Base-by-base conservation (phyloP, 495 filamentous ascomycete genomes). In the Penicillium verhagenii region DNA sequence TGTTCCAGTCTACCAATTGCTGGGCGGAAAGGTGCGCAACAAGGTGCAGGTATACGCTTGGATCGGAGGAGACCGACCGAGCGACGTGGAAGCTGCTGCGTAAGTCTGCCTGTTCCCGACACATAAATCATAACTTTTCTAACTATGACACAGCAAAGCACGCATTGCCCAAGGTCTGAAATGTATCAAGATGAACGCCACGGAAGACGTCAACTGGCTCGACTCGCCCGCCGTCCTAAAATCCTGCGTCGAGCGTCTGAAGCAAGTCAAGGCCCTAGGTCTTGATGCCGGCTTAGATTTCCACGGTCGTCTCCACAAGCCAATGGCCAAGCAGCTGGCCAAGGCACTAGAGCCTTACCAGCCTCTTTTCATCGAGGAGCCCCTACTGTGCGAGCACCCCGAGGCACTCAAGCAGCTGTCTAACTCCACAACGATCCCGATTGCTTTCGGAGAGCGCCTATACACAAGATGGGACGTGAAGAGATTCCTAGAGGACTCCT, bases 131-230 rank as follows among this genome's bases (percentile, higher is more conserved):
- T 37, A 24, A 6, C 8, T 5, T 14, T 40, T 6, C 33, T 44
- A 33, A 28, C 8, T 19, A 6, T 6, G n/a, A 38, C 20, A 6
- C 7, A 70, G 81, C 6, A 81, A 84, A 60, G 78, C 74, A 18
- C 84, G 89, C 21, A 82, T 83, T 56, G 79, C 74, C 8, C 89
- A 93, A 69, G 89, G 89, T 6, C 87, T 91, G 65, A 84, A 75
- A 29, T 79, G 82, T 6, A 77, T 92, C 51, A 93, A 93, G 64
- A 93, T 93, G 89, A 93, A 93, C 62, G 89, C 83, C 3, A 91
- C 89, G 2, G 88, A 85, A 63, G 89, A 90, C 57, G 68, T 91
- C 24, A 87, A 87, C 56, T 93, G 89, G 89, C 77, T 93, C 7
- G 89, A 92, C 66, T 87, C 86, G 3, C 89, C 89, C 10, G 65